Percentiles rank a stretch among this genome's conserved stretches.
phyloP scores from a whole-genome alignment of 306 rosid genomes.

The Begonia masoniana region DNA sequence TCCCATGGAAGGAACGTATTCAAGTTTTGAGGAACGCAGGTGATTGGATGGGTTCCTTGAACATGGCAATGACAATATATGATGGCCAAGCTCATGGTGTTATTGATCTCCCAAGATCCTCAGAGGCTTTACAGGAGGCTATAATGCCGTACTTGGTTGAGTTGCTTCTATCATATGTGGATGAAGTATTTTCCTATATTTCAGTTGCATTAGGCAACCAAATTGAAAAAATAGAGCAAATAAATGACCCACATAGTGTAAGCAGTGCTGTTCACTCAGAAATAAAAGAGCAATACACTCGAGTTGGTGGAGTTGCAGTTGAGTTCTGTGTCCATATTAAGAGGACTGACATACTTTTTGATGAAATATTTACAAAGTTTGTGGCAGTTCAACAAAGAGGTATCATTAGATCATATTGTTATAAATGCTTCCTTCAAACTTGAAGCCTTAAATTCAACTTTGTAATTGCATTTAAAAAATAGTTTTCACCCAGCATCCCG shows the following conservation, averaged over 20 bases:
- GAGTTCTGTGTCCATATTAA: conserved; percentile 95
- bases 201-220: conserved; percentile 91
- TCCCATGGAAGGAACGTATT: conserved; percentile 94
- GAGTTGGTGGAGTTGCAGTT: conserved; percentile 99
- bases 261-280: conserved; percentile 55
- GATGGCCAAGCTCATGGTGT: conserved; percentile 97
- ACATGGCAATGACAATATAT: conserved; percentile 88
- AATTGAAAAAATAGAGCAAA: conserved; percentile 48
- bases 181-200: conserved; percentile 91
- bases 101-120: conserved; percentile 83
- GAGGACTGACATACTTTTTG: conserved; percentile 88
- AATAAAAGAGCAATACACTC: conserved; percentile 84
- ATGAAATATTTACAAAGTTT: conserved; percentile 79
- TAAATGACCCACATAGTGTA: conserved; percentile 26
- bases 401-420: conserved; percentile 13
- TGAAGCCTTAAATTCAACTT: neutral
- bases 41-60: conserved; percentile 98
- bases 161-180: conserved; percentile 83
- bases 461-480: conserved; percentile 3
- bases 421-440: conserved; percentile 3
- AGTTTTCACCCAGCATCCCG: neutral
- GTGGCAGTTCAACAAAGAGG: conserved; percentile 76
- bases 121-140: conserved; percentile 82
- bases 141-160: conserved; percentile 85
- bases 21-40: conserved; percentile 78